Conservation (phyloP, 2,329 filamentous ascomycete species). For the Botrytis sinoallii region DNA sequence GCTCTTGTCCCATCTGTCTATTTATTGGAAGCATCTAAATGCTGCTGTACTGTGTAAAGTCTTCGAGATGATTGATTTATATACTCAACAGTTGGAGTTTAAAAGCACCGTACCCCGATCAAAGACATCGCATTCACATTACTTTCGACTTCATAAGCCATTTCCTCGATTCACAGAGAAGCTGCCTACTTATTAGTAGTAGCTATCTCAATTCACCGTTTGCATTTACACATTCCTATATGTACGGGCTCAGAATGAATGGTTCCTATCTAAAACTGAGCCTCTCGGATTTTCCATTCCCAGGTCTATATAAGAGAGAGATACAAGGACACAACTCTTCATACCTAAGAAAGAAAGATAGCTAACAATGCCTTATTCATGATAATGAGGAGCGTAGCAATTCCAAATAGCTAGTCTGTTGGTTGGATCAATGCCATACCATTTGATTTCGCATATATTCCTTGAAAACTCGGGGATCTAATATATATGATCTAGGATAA, state of each 20-base stretch:
- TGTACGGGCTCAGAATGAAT: neutral
- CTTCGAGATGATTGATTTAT: neutral
- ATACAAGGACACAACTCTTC: neutral
- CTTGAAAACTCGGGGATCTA: neutral
- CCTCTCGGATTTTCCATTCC: neutral
- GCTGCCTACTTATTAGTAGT: rapidly evolving
- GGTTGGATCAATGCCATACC: neutral
- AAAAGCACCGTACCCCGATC: rapidly evolving
- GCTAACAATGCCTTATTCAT: no score
- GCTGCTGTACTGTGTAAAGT: neutral
- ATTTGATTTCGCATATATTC: rapidly evolving
- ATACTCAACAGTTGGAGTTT: neutral
- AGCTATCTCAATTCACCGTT: no score
- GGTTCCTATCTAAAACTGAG: neutral
- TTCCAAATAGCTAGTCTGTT: neutral
- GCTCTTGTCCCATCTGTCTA: rapidly evolving
- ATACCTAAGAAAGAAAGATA: no score
- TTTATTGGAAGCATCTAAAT: rapidly evolving
- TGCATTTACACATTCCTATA: neutral
- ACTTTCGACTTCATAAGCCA: neutral
- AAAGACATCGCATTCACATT: neutral
- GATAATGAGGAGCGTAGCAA: neutral
- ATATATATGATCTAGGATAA: neutral
- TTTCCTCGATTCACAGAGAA: neutral
- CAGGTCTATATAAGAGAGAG: neutral